These are phyloP conservation scores for Tricholoma saponaceum DNA, from an alignment of 768 basidiomycete species.

Conservation along the genomic window DNA sequence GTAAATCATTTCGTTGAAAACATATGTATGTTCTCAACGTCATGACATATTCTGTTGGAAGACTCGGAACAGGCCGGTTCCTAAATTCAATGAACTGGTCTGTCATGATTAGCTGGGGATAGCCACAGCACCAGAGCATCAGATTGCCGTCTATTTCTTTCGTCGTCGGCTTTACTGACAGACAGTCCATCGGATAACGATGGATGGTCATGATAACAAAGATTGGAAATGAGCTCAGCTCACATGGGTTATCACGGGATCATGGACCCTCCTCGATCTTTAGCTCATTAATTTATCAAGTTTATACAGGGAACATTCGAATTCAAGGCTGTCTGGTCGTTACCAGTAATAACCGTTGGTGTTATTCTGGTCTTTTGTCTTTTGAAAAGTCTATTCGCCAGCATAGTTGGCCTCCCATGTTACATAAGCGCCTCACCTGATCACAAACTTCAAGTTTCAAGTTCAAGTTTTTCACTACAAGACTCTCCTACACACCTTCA, in stretches of 20 bases:
- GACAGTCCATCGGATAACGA: constrained; percentile 13
- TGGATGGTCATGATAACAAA: constrained; percentile 2
- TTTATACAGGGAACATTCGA: too few species aligned
- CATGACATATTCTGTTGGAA: not conserved
- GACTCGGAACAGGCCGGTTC: not conserved
- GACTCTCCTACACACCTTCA: too few species aligned
- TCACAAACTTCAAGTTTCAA: too few species aligned
- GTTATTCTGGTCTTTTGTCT: too few species aligned
- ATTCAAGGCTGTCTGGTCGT: too few species aligned
- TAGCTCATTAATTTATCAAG: too few species aligned
- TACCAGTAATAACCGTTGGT: too few species aligned
- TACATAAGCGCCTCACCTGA: too few species aligned
- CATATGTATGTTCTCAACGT: not conserved
- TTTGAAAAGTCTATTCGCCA: too few species aligned
- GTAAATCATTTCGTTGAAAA: not conserved
- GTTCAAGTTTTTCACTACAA: too few species aligned
- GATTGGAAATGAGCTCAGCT: constrained; percentile 1
- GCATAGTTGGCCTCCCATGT: too few species aligned
- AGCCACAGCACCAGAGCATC: not conserved
- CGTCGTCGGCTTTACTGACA: not conserved
- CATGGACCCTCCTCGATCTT: too few species aligned
- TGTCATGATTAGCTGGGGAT: not conserved
- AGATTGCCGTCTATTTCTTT: not conserved
- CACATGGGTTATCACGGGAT: constrained; percentile 10
- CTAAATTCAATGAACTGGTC: not conserved